Base-by-base conservation (phyloP, 257 asterid species). In the Solanum appendiculatum region DNA sequence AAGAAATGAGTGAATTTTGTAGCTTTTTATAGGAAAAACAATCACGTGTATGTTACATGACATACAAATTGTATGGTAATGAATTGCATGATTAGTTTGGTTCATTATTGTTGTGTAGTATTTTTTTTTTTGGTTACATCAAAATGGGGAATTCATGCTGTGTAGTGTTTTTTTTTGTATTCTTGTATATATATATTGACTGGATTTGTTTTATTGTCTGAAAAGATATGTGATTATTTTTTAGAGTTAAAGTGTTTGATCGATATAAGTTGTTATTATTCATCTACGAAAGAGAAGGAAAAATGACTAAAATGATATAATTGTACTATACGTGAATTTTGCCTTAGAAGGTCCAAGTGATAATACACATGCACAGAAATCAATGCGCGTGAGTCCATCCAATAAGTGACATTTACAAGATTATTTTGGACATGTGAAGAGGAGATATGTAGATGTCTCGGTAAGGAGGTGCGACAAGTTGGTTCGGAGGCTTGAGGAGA, bases 301-400 rank as follows among this genome's bases (percentile, higher is more conserved):
- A 2, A 7, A 0, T 54, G n/a, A 18, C 63, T 54, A 54, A 54
- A 54, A 54, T 18, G 63, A 20, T 87, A 54, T 88, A 56, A 20
- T 21, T 56, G 23, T 56, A 20, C 25, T 56, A 56, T 21, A 56
- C 9, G 20, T 27, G 27, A 56, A 85, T 95, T 93, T 78, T 87
- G 48, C 92, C 83, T 88, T 89, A 94, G 93, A 90, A 93, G 92
- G 87, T 93, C n/a, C 40, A 94, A 85, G 89, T 92, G 98, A 83
- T 94, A 94, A 86, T 94, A 92, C 73, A 93, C 40, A 7, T 20
- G 56, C 14, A 46, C 92, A 90, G 86, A 93, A 87, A 20, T 90
- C 92, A 48, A 92, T 72, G 94, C 95, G 21, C 93, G 95, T 34
- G 56, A 46, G 56, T 94, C 95, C 29, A 93, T 93, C 98, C 95